phyloP scores from a whole-genome alignment of 2,329 filamentous ascomycete genomes.

The Phaeophleospora eucalypticola region DNA sequence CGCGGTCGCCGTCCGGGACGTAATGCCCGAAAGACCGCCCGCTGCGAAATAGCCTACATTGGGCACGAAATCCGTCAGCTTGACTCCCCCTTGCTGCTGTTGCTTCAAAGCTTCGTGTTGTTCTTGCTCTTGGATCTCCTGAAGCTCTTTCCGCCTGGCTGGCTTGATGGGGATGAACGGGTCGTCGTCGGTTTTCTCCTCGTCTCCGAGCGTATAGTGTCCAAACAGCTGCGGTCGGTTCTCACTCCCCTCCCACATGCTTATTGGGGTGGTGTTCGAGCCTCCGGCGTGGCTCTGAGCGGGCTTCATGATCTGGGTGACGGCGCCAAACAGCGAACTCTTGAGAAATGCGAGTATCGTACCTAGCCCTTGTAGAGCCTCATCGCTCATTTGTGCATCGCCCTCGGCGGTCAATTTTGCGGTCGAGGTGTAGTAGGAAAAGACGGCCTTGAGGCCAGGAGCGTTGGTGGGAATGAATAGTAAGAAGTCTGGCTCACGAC shows the following conservation, averaged over 20 bases:
- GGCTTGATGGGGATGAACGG: conserved; percentile 34
- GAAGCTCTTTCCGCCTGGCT: conserved; percentile 29
- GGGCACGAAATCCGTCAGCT: conserved; percentile 61
- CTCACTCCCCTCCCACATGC: conserved; percentile 23
- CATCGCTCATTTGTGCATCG: conserved; percentile 87
- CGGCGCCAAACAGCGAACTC: conserved; percentile 69
- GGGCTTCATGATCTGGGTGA: conserved; percentile 50
- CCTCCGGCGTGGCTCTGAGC: conserved; percentile 17
- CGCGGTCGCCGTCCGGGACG: conserved; percentile 91
- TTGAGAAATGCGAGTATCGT: conserved; percentile 65
- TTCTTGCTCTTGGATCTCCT: conserved; percentile 1
- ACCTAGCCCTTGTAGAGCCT: conserved; percentile 91
- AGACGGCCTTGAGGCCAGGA: conserved; percentile 71
- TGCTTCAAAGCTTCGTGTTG: conserved; percentile 4
- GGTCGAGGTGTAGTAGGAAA: conserved; percentile 87
- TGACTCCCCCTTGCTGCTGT: conserved; percentile 25
- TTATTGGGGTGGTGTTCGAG: conserved; percentile 14
- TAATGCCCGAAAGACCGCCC: conserved; percentile 87
- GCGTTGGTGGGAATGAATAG: conserved; percentile 74
- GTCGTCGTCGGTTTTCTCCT: conserved; percentile 24
- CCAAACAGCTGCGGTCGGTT: conserved; percentile 15
- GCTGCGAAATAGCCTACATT: conserved; percentile 97
- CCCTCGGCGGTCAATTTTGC: conserved; percentile 89
- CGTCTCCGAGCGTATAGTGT: conserved; percentile 9
- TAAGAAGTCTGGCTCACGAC: conserved; percentile 66